These are phyloP conservation scores for Tetrahymena malaccensis DNA, from an alignment of 73 alveolate genomes.

Conservation along the genomic window DNA sequence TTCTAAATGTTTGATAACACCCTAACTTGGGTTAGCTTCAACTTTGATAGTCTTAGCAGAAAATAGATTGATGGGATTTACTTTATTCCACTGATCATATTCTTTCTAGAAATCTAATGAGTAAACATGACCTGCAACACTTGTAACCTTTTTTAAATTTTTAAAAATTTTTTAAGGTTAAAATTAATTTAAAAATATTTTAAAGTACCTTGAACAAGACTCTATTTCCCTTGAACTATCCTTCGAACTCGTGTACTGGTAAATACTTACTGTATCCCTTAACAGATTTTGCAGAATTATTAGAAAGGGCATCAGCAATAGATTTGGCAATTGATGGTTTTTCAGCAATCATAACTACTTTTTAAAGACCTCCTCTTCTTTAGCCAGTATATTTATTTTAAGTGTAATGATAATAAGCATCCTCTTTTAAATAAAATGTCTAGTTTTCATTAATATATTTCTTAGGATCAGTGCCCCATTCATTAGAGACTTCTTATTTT, in stretches of 20 bases:
- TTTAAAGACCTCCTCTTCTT: background rate
- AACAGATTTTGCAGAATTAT: background rate
- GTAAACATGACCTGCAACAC: background rate
- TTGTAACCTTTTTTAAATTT: background rate
- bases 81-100: constrained; percentile 42
- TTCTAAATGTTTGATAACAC: constrained; percentile 47
- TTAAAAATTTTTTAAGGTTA: background rate
- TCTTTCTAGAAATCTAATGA: background rate
- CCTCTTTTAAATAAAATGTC: background rate
- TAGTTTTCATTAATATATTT: background rate
- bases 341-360: constrained; percentile 97
- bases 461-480: background rate
- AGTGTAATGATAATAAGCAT: background rate
- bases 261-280: background rate
- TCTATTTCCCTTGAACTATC: background rate
- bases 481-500: background rate
- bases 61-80: constrained; percentile 91
- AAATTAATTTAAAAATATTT: background rate
- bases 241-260: background rate
- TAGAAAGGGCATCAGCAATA: constrained; percentile 78
- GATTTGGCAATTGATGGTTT: constrained; percentile 97
- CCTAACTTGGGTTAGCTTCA: constrained; percentile 69
- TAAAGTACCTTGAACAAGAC: background rate
- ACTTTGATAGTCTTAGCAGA: constrained; percentile 88
- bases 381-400: background rate